Evolutionary conservation across 2,329 filamentous ascomycete genomes (phyloP).

Genomic region (Xylariaceae sp.): DNA sequence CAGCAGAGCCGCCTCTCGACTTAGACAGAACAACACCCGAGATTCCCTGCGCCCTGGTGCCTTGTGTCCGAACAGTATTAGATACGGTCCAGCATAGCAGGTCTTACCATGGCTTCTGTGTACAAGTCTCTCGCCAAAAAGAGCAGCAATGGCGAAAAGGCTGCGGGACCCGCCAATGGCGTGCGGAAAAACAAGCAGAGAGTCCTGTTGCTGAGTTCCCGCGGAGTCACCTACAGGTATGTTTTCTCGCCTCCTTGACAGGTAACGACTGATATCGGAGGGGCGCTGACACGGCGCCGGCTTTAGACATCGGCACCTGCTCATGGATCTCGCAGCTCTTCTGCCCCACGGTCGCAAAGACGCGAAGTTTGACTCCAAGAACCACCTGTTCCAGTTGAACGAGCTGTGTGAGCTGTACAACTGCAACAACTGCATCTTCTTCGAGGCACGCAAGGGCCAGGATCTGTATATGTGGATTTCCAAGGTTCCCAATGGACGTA

Average conservation of each 20-base stretch:
- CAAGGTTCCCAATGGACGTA: slow-evolving; percentile 72
- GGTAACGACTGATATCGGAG: not conserved
- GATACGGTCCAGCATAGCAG: too few relatives aligned
- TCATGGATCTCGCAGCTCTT: slow-evolving; percentile 81
- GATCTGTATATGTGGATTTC: slow-evolving; percentile 81
- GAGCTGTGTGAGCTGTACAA: slow-evolving; percentile 73
- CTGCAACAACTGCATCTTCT: slow-evolving; percentile 96
- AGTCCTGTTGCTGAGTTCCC: slow-evolving; percentile 83
- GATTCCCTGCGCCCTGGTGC: too few relatives aligned
- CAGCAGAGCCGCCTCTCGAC: too few relatives aligned
- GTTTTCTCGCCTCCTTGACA: not conserved
- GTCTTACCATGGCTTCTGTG: slow-evolving; percentile 67
- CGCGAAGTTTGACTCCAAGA: slow-evolving; percentile 90
- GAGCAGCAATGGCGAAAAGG: slow-evolving; percentile 38
- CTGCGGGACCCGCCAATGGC: slow-evolving; percentile 37
- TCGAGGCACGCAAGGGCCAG: slow-evolving; percentile 88
- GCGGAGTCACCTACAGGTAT: slow-evolving; percentile 73
- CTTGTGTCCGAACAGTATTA: too few relatives aligned
- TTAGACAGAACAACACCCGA: too few relatives aligned
- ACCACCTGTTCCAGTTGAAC: slow-evolving; percentile 71
- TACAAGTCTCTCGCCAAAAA: slow-evolving; percentile 67
- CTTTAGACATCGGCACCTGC: slow-evolving; percentile 83
- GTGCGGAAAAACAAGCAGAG: slow-evolving; percentile 61
- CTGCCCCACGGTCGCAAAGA: slow-evolving; percentile 92
- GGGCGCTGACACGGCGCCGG: slow-evolving; percentile 38